Conservation (phyloP, 1,284 basidiomycete genomes). For the Cronartium quercuum region DNA sequence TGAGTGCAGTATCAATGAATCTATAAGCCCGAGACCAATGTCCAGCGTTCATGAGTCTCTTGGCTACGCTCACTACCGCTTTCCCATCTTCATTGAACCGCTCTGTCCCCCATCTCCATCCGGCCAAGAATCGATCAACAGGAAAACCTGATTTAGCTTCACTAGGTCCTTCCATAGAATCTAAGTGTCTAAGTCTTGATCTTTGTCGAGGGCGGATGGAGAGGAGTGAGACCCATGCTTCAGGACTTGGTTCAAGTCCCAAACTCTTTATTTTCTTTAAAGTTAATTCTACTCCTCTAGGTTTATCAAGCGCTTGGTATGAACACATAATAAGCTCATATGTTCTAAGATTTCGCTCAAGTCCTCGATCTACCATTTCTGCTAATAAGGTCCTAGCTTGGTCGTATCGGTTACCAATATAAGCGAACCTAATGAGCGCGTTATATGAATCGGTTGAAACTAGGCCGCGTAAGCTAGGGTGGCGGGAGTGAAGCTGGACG, state of each 20-base stretch:
- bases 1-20: slow-evolving; percentile 20
- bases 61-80: slow-evolving; percentile 15
- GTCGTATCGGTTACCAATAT: slow-evolving; percentile 18
- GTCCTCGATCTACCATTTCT: slow-evolving; percentile 28
- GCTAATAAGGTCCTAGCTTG: slow-evolving; percentile 18
- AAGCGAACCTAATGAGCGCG: slow-evolving; percentile 16
- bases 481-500: neutral
- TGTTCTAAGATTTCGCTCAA: slow-evolving; percentile 12
- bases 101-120: neutral
- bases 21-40: slow-evolving; percentile 9
- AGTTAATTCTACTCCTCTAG: slow-evolving; percentile 14
- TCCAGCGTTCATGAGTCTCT: slow-evolving; percentile 20
- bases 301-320: slow-evolving; percentile 24
- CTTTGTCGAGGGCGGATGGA: slow-evolving; percentile 23
- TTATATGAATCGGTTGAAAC: slow-evolving; percentile 32
- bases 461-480: neutral
- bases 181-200: slow-evolving; percentile 17
- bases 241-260: slow-evolving; percentile 1
- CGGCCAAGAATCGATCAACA: slow-evolving; percentile 7
- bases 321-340: slow-evolving; percentile 18
- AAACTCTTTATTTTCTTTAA: slow-evolving; percentile 6
- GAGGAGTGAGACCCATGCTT: slow-evolving; percentile 15
- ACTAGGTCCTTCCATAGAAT: slow-evolving; percentile 21
- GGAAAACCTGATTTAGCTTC: neutral
- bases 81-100: neutral